Conservation (phyloP, 768 basidiomycete species). For the Sistotremastrum niveocremeum region DNA sequence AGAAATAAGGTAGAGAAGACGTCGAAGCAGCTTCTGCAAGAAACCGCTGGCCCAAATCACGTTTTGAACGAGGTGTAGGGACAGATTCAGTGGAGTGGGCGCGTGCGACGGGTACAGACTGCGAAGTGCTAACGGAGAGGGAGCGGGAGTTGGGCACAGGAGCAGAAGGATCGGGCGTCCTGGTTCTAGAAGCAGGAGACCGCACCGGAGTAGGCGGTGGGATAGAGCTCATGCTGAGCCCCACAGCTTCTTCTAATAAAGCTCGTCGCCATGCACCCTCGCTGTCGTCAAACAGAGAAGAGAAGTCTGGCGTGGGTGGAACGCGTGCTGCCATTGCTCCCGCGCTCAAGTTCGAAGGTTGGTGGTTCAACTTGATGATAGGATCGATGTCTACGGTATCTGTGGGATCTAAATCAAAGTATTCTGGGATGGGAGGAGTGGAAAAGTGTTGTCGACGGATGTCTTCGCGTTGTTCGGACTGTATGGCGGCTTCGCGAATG, state of each 20-base stretch:
- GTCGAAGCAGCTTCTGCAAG: no score
- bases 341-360: neutral
- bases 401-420: constrained; percentile 1
- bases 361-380: constrained; percentile 3
- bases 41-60: no score
- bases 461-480: constrained; percentile 37
- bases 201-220: no score
- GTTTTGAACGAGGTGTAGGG: no score
- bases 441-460: no score
- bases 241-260: constrained; percentile 63
- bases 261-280: constrained; percentile 68
- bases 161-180: no score
- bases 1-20: no score
- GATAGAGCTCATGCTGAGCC: constrained; percentile 20
- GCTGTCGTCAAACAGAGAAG: constrained; percentile 24
- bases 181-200: no score
- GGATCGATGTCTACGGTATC: constrained; percentile 7
- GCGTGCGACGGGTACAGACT: no score
- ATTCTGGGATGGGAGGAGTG: constrained; percentile 1
- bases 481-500: constrained; percentile 53
- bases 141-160: no score
- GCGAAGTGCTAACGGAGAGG: no score
- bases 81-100: no score
- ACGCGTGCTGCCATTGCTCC: constrained; percentile 2
- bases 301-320: neutral